Conservation (phyloP, 163 green algal species). For the Botryococcus braunii region DNA sequence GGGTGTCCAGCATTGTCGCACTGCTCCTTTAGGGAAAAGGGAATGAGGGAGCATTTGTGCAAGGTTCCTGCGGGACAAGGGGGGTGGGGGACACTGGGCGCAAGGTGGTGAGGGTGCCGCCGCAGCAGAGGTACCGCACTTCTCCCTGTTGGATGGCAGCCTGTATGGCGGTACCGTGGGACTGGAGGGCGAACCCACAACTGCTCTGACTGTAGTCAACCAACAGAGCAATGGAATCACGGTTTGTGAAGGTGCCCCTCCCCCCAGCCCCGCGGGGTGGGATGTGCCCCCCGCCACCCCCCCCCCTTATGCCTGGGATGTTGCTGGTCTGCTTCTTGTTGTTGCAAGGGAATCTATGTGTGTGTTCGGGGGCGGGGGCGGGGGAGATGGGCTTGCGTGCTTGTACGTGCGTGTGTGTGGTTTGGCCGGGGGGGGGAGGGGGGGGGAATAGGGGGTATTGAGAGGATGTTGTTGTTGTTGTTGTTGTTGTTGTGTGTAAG, state of each 20-base stretch:
- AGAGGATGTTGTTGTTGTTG: too few relatives aligned
- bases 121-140: conserved; percentile 4
- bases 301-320: background rate
- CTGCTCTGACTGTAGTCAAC: background rate
- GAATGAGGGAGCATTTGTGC: too few relatives aligned
- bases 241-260: background rate
- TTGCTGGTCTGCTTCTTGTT: background rate
- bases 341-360: background rate
- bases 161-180: background rate
- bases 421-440: too few relatives aligned
- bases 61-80: too few relatives aligned
- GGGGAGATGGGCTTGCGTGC: too few relatives aligned
- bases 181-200: background rate
- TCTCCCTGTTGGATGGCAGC: conserved; percentile 15
- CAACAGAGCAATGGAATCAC: background rate
- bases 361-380: background rate
- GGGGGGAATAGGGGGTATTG: too few relatives aligned
- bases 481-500: too few relatives aligned
- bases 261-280: background rate
- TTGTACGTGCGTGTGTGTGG: too few relatives aligned
- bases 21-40: too few relatives aligned
- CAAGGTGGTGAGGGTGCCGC: background rate
- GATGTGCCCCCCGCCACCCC: too few relatives aligned
- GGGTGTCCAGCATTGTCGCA: too few relatives aligned
- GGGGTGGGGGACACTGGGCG: too few relatives aligned